Evolutionary conservation across 306 rosid genomes (phyloP), one percentile per base, ranked within the genome.

Genomic region (Albizia julibrissin): DNA sequence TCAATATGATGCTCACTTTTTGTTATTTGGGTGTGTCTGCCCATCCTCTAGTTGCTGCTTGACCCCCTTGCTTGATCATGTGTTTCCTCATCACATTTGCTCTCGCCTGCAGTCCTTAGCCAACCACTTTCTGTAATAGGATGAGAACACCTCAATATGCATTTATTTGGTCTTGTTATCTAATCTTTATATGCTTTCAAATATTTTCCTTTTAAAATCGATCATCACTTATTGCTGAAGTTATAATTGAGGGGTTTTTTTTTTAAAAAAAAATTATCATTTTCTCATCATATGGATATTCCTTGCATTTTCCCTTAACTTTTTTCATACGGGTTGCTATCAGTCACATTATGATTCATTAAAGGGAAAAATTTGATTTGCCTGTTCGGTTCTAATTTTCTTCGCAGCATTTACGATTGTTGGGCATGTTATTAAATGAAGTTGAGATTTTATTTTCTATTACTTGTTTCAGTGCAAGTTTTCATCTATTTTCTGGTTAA

Each of bases 401-500:
- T 11, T 27, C 68, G 79, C 26, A 59, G 47, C 59, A 69, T 46
- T 70, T 62, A 66, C 31, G 50, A 67, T 83, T 15, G 50, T 49
- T 42, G 8, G 67, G 59, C 75, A 33, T 56, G 50, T 59, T 79
- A 37, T 69, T 65, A 59, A 62, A 58, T 14, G 70, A 5, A 74
- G 37, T 43, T 24, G 72, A n/a, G 37, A 14, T n/a, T 70, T 43
- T 27, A 8, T 33, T 21, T 64, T 84, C 50, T 49, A 6, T 43
- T 22, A 42, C 50, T 68, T 81, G 21, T 59, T 58, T 56, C 49
- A 27, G 34, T 72, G n/a, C 8, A 85, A 43, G 72, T 68, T 79
- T 49, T 74, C 33, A n/a, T 58, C 34, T 66, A 33, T 62, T 83
- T 56, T 61, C 13, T 77, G 83, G 44, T 74, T 77, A 67, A 39